A percentile compares a stretch with the other conserved stretches of the same genome.
Conservation (phyloP, 179 eudicot genomes). For the Corrigiola litoralis region DNA sequence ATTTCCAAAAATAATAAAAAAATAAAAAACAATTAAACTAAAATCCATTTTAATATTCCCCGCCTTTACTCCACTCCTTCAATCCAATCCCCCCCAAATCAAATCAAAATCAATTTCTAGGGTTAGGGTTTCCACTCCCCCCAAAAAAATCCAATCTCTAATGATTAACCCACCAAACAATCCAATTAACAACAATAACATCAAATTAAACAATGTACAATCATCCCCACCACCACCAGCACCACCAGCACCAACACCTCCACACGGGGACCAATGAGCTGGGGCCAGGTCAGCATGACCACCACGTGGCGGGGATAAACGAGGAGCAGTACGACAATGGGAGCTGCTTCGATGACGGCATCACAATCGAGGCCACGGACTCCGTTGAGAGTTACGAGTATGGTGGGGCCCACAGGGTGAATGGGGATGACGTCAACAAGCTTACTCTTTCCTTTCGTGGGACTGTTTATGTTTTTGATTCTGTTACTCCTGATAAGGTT, state of each 20-base stretch:
- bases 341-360: constrained; percentile 10
- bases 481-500: constrained; percentile 62
- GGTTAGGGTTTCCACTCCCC: constrained; percentile 15
- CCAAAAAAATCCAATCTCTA: too few species aligned
- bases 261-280: too few species aligned
- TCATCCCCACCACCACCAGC: background rate
- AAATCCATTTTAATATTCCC: too few species aligned
- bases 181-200: background rate
- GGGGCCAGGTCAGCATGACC: background rate
- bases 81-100: background rate
- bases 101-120: too few species aligned
- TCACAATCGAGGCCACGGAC: constrained; percentile 4
- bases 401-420: constrained; percentile 12
- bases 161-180: too few species aligned
- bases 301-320: background rate
- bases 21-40: too few species aligned
- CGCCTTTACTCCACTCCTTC: constrained; percentile 4
- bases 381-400: constrained; percentile 4
- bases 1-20: too few species aligned
- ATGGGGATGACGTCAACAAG: constrained; percentile 33
- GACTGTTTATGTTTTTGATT: constrained; percentile 63
- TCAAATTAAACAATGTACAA: background rate
- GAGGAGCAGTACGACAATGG: background rate
- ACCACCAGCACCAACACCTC: background rate
- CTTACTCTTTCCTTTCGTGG: constrained; percentile 66